Base-by-base conservation (phyloP, 2,329 filamentous ascomycete species). In the Microascus cirrosus region DNA sequence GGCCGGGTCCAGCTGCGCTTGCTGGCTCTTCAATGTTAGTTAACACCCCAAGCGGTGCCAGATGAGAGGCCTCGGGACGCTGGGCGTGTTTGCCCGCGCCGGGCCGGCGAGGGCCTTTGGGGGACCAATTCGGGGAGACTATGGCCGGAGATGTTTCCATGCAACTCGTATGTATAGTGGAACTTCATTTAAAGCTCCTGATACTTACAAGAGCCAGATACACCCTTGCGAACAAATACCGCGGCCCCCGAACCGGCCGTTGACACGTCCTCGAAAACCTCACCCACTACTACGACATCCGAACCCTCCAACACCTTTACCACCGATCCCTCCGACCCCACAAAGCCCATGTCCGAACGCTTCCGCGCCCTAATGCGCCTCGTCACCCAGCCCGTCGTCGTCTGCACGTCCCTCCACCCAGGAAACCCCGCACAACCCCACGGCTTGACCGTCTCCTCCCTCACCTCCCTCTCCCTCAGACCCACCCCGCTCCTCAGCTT, bases 381-480 rank as follows among this genome's bases (percentile, higher is more conserved):
- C 15, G 69, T 83, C 13, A 71, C 77, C 2, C 76, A 81, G 63
- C 77, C 79, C 0, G 78, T 80, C 42, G 78, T 82, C n/a, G 75
- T 82, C 13, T 79, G 79, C 64, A 82, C 80, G 24, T 70, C 78
- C 24, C 66, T 70, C n/a, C 67, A 71, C n/a, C 60, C 67, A 39
- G 15, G 61, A 32, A 13, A 57, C 18, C 20, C 56, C 32, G 18
- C 55, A 11, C 57, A 64, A 48, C 65, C 75, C 6, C 73, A 76
- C 35, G 81, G 75, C 54, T 80, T 84, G 75, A 83, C 81, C 35
- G 80, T 83, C 72, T 83, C 81, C 7, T 83, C 80, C 2, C 77
- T 84, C 61, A 80, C 80, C 2, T 82, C 79, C 0, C 68, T 84
- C 28, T 74, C 77, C 18, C 71, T 83, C 20, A 62, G 65, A n/a